Conservation (phyloP, 495 filamentous ascomycete genomes). For the Platismatia glauca region DNA sequence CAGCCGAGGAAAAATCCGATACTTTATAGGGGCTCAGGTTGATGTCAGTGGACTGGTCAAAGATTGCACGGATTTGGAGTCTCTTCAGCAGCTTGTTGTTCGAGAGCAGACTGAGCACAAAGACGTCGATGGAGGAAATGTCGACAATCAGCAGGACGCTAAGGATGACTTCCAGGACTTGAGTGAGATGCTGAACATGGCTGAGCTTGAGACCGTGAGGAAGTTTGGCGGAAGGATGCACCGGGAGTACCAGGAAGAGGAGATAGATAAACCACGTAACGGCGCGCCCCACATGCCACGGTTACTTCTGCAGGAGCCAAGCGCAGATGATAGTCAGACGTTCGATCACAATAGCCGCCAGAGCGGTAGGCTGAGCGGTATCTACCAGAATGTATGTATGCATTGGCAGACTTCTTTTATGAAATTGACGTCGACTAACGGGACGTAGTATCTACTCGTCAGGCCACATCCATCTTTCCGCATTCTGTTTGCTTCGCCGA, state of each 20-base stretch:
- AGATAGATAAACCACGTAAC: slow-evolving; percentile 23
- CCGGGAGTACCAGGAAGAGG: slow-evolving; percentile 37
- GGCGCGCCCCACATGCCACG: slow-evolving; percentile 24
- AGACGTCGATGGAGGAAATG: background rate
- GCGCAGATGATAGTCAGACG: slow-evolving; percentile 8
- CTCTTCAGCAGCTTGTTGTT: slow-evolving; percentile 41
- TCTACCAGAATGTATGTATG: slow-evolving; percentile 45
- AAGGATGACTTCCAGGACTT: slow-evolving; percentile 49
- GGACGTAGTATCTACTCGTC: slow-evolving; percentile 49
- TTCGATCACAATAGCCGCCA: slow-evolving; percentile 11
- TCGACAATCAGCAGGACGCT: slow-evolving; percentile 19
- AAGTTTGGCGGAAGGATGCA: slow-evolving; percentile 49
- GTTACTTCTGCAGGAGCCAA: slow-evolving; percentile 26
- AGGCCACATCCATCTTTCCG: slow-evolving; percentile 55
- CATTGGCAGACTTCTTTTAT: background rate
- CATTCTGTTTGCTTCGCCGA: slow-evolving; percentile 56
- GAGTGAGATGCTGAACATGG: slow-evolving; percentile 52
- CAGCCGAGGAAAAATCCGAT: slow-evolving; percentile 49
- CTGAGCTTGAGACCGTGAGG: slow-evolving; percentile 49
- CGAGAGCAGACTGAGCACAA: slow-evolving; percentile 15
- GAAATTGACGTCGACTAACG: slow-evolving; percentile 7
- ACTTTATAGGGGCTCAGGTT: slow-evolving; percentile 56
- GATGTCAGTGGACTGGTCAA: slow-evolving; percentile 51
- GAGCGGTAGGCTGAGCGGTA: slow-evolving; percentile 27
- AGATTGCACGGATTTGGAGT: slow-evolving; percentile 50